A percentile compares a stretch with the other conserved stretches of the same genome.
These are phyloP conservation scores for Candida gigantensis DNA, from an alignment of 1,139 yeast genomes.

Conservation along the genomic window DNA sequence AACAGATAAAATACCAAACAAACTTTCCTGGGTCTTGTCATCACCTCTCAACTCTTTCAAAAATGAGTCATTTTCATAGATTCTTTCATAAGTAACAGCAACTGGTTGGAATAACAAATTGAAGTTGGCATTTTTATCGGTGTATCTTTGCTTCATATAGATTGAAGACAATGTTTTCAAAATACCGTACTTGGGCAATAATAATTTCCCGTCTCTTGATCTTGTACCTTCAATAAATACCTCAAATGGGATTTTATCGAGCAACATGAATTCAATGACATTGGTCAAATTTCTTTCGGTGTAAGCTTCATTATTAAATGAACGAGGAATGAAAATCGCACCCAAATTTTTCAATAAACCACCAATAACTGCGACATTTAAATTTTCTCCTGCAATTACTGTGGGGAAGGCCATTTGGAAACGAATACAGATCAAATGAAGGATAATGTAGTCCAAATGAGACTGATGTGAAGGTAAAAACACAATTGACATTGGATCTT, in stretches of 20 bases:
- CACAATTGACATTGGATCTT: constrained; percentile 46
- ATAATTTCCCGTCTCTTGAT: constrained; percentile 64
- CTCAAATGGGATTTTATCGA: constrained; percentile 56
- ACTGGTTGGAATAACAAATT: constrained; percentile 55
- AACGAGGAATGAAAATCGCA: constrained; percentile 48
- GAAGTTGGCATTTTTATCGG: constrained; percentile 44
- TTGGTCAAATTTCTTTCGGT: constrained; percentile 59
- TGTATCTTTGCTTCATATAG: constrained; percentile 46
- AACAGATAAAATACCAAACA: constrained; percentile 34
- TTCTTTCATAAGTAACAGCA: constrained; percentile 63
- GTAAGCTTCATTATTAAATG: constrained; percentile 52
- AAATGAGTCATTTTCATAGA: constrained; percentile 66
- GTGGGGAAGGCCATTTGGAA: constrained; percentile 59
- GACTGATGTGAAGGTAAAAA: constrained; percentile 60
- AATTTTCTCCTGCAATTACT: constrained; percentile 70
- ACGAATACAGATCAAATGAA: constrained; percentile 58
- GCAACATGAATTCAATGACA: constrained; percentile 52
- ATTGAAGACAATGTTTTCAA: constrained; percentile 51
- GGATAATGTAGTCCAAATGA: constrained; percentile 64
- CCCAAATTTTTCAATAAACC: constrained; percentile 45
- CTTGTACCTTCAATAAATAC: constrained; percentile 71
- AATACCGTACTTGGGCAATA: constrained; percentile 67
- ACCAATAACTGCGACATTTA: constrained; percentile 64
- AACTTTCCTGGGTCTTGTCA: constrained; percentile 55
- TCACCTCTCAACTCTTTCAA: constrained; percentile 61